Conservation (phyloP, 352 stramenopile species). For the Phytophthora fragariae region DNA sequence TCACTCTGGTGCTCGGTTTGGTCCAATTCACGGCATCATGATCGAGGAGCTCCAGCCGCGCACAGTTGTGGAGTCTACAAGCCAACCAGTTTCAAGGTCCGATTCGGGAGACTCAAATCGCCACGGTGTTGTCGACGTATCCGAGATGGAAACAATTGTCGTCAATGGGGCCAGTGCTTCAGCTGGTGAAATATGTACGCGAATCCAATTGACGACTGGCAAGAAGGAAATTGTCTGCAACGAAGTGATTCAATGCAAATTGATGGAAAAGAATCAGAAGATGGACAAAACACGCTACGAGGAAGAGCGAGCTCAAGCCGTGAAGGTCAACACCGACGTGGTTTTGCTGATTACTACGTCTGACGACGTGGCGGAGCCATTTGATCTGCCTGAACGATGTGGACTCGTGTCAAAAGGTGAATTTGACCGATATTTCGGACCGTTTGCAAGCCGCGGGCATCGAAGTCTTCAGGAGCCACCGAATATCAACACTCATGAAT, state of each 20-base stretch:
- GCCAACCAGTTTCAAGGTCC: slow-evolving; percentile 8
- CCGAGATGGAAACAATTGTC: slow-evolving; percentile 6
- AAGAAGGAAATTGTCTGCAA: slow-evolving; percentile 12
- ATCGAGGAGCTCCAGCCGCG: not conserved
- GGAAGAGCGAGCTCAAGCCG: not conserved
- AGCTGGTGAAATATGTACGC: slow-evolving; percentile 2
- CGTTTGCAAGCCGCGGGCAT: slow-evolving; percentile 25
- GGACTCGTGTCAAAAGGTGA: slow-evolving; percentile 19
- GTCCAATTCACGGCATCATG: not conserved
- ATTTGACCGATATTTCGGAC: slow-evolving; percentile 26
- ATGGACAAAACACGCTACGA: not conserved
- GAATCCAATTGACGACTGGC: slow-evolving; percentile 7
- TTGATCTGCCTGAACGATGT: slow-evolving; percentile 18
- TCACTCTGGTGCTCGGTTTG: slow-evolving; percentile 4
- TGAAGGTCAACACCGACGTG: slow-evolving; percentile 3
- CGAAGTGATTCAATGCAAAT: slow-evolving; percentile 18
- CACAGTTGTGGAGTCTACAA: slow-evolving; percentile 1
- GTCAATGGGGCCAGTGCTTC: slow-evolving; percentile 6
- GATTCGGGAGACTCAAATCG: not conserved
- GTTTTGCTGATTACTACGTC: slow-evolving; percentile 18
- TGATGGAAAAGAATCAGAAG: not conserved
- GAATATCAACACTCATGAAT: slow-evolving; percentile 13
- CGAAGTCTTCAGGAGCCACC: slow-evolving; percentile 9
- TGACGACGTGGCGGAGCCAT: not conserved
- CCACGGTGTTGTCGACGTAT: slow-evolving; percentile 1